A percentile compares a stretch with the other conserved stretches of the same genome.
These are phyloP conservation scores for Phoenix roebelenii DNA, from an alignment of 176 grass and related monocot species.

Conservation along the genomic window DNA sequence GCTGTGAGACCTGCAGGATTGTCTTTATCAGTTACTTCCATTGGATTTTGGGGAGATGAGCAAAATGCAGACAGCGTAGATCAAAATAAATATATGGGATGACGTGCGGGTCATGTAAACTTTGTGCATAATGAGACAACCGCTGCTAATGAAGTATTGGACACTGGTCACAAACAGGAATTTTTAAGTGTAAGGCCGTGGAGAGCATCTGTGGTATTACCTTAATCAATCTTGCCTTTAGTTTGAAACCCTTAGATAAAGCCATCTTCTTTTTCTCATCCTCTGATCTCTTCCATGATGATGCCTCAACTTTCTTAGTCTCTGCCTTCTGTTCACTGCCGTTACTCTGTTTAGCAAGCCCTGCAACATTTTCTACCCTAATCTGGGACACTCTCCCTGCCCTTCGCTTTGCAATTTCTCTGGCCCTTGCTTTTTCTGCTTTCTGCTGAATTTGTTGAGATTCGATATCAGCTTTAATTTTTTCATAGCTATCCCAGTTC, in stretches of 20 bases:
- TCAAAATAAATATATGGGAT: no score
- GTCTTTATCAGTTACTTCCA: no score
- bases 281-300: slow-evolving; percentile 20
- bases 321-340: slow-evolving; percentile 17
- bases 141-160: no score
- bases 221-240: slow-evolving; percentile 70
- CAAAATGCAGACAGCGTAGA: no score
- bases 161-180: no score
- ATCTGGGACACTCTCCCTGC: not conserved
- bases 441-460: slow-evolving; percentile 25
- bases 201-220: slow-evolving; percentile 25
- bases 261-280: slow-evolving; percentile 13
- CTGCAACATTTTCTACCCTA: slow-evolving; percentile 19
- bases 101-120: no score
- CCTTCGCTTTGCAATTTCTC: slow-evolving; percentile 29
- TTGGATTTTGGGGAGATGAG: no score
- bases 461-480: slow-evolving; percentile 39
- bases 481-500: slow-evolving; percentile 67
- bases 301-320: slow-evolving; percentile 24
- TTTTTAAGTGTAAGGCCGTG: no score
- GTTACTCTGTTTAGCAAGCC: slow-evolving; percentile 3
- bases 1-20: no score
- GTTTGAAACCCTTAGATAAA: slow-evolving; percentile 38
- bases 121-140: no score
- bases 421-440: slow-evolving; percentile 30